phyloP scores from a whole-genome alignment of 805 yeast species.

The Teunomyces funiuensis region DNA sequence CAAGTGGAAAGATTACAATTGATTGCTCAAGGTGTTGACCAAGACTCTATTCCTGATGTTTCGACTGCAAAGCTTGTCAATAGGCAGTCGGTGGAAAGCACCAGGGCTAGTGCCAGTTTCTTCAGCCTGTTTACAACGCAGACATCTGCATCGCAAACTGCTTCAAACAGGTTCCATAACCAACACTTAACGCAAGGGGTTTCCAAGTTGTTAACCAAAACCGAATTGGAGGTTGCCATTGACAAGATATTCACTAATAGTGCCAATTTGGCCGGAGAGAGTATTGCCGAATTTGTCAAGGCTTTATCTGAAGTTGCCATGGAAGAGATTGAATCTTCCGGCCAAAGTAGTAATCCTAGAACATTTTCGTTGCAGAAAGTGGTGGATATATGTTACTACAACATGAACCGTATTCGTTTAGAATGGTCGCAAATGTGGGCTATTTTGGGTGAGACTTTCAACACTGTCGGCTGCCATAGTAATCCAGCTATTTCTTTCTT shows the following conservation, averaged over 20 bases:
- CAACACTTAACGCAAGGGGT: conserved; percentile 63
- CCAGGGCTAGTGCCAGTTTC: conserved; percentile 40
- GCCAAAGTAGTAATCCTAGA: conserved; percentile 78
- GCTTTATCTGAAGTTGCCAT: conserved; percentile 84
- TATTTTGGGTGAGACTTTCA: conserved; percentile 87
- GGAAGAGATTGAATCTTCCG: conserved; percentile 90
- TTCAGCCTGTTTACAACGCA: conserved; percentile 56
- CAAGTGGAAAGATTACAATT: conserved; percentile 90
- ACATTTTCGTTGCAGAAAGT: conserved; percentile 91
- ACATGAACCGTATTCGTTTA: conserved; percentile 92
- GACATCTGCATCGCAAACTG: conserved; percentile 60
- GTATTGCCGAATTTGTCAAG: conserved; percentile 81
- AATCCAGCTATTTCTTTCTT: conserved; percentile 79
- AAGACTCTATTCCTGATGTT: conserved; percentile 82
- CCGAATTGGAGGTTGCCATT: conserved; percentile 74
- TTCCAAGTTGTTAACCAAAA: conserved; percentile 56
- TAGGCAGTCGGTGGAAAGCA: conserved; percentile 47
- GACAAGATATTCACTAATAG: conserved; percentile 88
- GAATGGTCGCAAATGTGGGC: conserved; percentile 98
- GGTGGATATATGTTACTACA: conserved; percentile 96
- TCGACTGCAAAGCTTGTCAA: conserved; percentile 69
- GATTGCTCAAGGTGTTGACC: conserved; percentile 83
- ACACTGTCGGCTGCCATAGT: conserved; percentile 76
- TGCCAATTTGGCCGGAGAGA: conserved; percentile 73
- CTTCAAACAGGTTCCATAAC: conserved; percentile 68